Percentiles rank a stretch among this genome's conserved stretches.
Conservation (phyloP, 306 rosid species). For the Senna siamea region DNA sequence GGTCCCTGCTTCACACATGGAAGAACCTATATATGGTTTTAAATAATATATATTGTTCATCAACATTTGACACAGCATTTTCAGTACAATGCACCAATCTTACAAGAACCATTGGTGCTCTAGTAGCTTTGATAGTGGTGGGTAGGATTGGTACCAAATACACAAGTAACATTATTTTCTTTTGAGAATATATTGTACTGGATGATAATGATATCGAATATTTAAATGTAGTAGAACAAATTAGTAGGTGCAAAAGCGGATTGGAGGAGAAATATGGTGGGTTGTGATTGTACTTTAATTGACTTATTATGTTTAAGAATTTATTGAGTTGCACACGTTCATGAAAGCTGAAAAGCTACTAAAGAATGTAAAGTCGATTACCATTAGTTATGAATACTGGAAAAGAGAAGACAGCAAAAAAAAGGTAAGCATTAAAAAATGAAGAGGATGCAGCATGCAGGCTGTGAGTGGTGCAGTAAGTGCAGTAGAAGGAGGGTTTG, state of each 20-base stretch:
- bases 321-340: constrained; percentile 31
- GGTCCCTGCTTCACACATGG: constrained; percentile 29
- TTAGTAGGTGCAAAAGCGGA: not conserved
- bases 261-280: too few relatives aligned
- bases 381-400: constrained; percentile 27
- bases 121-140: not conserved
- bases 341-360: constrained; percentile 38
- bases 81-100: constrained; percentile 27
- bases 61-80: not conserved
- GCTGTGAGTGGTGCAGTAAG: too few relatives aligned
- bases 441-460: constrained; percentile 22
- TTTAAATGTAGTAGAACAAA: too few relatives aligned
- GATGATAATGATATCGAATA: too few relatives aligned
- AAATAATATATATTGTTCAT: constrained; percentile 1
- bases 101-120: not conserved
- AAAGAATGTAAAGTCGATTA: constrained; percentile 31
- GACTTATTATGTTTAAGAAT: not conserved
- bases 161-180: too few relatives aligned
- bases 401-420: constrained; percentile 17
- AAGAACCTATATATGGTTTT: not conserved
- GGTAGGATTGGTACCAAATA: constrained; percentile 1
- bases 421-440: not conserved
- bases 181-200: too few relatives aligned
- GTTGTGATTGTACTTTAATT: not conserved
- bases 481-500: too few relatives aligned